Conservation (phyloP, 2,329 filamentous ascomycete genomes). For the Colletotrichum cordylinicola region DNA sequence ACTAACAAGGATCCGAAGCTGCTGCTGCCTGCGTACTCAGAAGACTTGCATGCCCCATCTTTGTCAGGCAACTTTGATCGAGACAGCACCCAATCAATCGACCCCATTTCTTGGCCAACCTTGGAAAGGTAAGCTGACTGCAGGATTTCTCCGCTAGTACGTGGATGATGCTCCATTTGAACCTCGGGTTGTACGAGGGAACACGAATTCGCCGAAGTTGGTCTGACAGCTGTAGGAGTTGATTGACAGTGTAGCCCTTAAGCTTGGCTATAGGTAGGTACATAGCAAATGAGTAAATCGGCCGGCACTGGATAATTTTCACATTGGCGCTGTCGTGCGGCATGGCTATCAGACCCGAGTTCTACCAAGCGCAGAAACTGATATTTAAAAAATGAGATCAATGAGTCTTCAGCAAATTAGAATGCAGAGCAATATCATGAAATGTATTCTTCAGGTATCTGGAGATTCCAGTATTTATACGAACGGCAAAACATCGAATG, state of each 20-base stretch:
- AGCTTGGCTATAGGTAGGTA: background rate
- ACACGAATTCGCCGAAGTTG: background rate
- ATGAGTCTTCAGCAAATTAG: background rate
- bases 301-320: background rate
- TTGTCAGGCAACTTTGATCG: background rate
- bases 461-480: background rate
- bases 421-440: background rate
- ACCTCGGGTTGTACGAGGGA: background rate
- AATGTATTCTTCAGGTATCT: background rate
- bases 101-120: background rate
- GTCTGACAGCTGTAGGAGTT: background rate
- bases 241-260: background rate
- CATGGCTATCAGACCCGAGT: background rate
- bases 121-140: background rate
- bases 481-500: too few relatives aligned
- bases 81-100: background rate
- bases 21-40: background rate
- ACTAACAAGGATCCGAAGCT: background rate
- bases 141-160: background rate
- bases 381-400: background rate
- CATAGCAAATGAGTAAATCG: background rate
- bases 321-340: background rate
- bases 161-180: background rate
- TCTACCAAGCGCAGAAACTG: accelerated
- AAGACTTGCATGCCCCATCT: background rate